Evolutionary conservation across 129 eudicot genomes (phyloP).

Genomic region (Erigeron canadensis): DNA sequence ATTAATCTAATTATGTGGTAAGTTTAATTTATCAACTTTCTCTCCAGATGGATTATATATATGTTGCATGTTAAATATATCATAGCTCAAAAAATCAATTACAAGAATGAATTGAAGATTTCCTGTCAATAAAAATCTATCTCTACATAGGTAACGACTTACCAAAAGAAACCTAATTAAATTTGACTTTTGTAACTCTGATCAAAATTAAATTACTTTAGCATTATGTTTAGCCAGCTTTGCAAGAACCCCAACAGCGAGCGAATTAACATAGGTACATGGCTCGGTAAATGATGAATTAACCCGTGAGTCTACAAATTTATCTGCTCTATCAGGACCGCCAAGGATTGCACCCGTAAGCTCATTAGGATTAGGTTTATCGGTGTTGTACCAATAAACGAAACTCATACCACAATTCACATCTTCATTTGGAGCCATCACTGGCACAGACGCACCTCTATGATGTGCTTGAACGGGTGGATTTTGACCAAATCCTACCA

Average conservation of each 20-base stretch:
- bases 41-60: too few relatives aligned
- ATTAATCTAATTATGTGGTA: too few relatives aligned
- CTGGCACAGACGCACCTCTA: slow-evolving; percentile 85
- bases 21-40: too few relatives aligned
- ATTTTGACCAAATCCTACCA: slow-evolving; percentile 80
- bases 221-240: slow-evolving; percentile 52
- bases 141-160: not conserved
- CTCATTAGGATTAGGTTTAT: slow-evolving; percentile 71
- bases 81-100: not conserved
- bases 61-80: too few relatives aligned
- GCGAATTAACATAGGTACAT: slow-evolving; percentile 60
- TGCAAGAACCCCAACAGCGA: slow-evolving; percentile 78
- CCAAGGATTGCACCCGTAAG: slow-evolving; percentile 89
- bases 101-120: slow-evolving; percentile 2
- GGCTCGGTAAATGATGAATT: slow-evolving; percentile 69
- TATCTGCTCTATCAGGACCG: slow-evolving; percentile 66
- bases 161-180: slow-evolving; percentile 10
- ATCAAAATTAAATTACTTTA: slow-evolving; percentile 17
- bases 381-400: slow-evolving; percentile 43
- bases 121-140: slow-evolving; percentile 6
- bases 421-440: slow-evolving; percentile 1
- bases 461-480: slow-evolving; percentile 91
- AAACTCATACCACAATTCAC: slow-evolving; percentile 65
- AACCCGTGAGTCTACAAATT: slow-evolving; percentile 50
- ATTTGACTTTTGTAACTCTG: not conserved